Evolutionary conservation across 257 asterid genomes (phyloP), one percentile per base, ranked within the genome.

Genomic region (Solanum tacnaense): DNA sequence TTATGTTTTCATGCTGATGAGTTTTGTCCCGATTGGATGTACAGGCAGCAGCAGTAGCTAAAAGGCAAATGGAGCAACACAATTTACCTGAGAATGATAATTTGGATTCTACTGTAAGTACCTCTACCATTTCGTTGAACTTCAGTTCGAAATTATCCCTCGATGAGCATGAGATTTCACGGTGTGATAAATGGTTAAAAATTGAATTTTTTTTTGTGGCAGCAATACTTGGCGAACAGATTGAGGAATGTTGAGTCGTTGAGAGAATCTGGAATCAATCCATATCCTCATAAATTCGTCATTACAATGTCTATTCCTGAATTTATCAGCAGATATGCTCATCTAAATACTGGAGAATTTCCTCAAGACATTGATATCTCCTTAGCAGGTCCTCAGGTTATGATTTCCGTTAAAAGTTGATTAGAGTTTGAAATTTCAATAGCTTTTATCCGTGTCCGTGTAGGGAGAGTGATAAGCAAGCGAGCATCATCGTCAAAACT

Each of bases 401-500:
- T 46, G 85, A 41, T 41, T 16, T 15, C n/a, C 12, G 5, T 79
- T 16, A 79, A 25, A 79, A 2, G 18, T 25, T 44, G 15, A 79
- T 27, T 7, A 27, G 25, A 79, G 10, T 79, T 79, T 23, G 13
- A 5, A 41, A 79, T 2, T 79, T 41, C 38, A 27, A 44, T 44
- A 79, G 49, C 23, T 13, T 44, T 4, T 27, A 15, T 79, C 15
- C 39, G 21, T 21, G 34, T 79, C 0, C 9, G 13, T 79, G 25
- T 79, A 86, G 88, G 88, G 88, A 72, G 88, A 74, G 68, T 86
- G 34, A 86, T 52, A 65, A 52, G 62, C 58, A 86, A 86, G 72
- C 36, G 88, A 35, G 31, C 88, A 27, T 73, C 88, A 18, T 86
- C 88, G 0, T 86, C 75, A 52, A 86, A 86, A 34, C 88, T 86